These are phyloP conservation scores for Xylaria cubensis DNA, from an alignment of 495 filamentous ascomycete genomes.

Conservation along the genomic window DNA sequence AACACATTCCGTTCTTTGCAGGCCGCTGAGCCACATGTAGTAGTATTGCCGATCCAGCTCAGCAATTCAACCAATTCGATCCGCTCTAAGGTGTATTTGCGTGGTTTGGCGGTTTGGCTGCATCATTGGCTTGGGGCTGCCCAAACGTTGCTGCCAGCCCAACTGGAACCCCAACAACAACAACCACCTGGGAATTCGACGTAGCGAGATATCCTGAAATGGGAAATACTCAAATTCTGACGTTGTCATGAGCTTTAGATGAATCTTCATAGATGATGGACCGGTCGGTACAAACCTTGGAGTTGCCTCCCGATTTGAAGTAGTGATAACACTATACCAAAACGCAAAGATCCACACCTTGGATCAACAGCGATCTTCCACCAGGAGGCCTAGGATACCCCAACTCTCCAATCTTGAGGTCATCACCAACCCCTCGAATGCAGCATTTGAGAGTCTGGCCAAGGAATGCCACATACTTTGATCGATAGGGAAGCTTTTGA, in stretches of 20 bases:
- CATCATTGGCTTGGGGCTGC: conserved; percentile 9
- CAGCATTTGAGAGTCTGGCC: conserved; percentile 11
- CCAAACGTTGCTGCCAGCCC: conserved; percentile 14
- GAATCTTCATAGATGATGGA: not conserved
- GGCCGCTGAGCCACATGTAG: conserved; percentile 2
- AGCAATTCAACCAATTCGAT: conserved; percentile 14
- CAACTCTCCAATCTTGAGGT: conserved; percentile 26
- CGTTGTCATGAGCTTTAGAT: not conserved
- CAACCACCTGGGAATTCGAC: not conserved
- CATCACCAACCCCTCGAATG: conserved; percentile 12
- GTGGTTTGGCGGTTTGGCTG: conserved; percentile 7
- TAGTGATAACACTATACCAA: conserved; percentile 6
- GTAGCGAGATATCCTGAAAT: conserved; percentile 9
- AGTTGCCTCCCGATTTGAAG: not conserved
- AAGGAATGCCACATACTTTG: conserved; percentile 8
- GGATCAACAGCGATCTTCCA: not conserved
- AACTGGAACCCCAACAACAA: not conserved
- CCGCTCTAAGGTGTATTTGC: not conserved
- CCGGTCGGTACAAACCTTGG: not conserved
- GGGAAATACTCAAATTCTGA: not conserved
- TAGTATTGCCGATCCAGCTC: conserved; percentile 7
- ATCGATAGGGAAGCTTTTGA: not conserved
- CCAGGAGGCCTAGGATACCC: not conserved
- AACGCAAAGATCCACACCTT: conserved; percentile 20
- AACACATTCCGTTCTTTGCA: conserved; percentile 13